Evolutionary conservation across 768 basidiomycete genomes (phyloP).

Genomic region (Mycena floridula): DNA sequence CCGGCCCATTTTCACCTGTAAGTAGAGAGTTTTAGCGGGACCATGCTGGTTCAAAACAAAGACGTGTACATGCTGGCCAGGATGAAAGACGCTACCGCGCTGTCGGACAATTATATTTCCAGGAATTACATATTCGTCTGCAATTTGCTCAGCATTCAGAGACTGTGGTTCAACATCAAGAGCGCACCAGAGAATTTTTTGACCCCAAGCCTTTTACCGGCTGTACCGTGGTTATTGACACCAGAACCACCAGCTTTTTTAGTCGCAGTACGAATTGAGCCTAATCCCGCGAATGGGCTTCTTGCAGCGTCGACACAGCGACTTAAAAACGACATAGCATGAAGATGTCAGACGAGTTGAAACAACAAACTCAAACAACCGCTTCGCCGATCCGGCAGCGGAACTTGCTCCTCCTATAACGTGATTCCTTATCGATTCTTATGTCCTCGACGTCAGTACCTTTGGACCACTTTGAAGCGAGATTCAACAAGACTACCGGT

Average conservation of each 20-base stretch:
- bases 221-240: conserved; percentile 87
- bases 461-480: conserved; percentile 38
- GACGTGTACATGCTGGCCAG: conserved; percentile 80
- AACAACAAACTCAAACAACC: too few relatives aligned
- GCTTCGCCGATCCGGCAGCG: too few relatives aligned
- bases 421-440: too few relatives aligned
- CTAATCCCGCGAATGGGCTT: conserved; percentile 34
- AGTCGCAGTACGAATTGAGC: conserved; percentile 86
- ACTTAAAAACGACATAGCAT: not conserved
- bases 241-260: conserved; percentile 95
- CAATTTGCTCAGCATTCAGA: too few relatives aligned
- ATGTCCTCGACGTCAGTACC: too few relatives aligned
- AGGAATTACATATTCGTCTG: conserved; percentile 88
- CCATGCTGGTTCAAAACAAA: too few relatives aligned
- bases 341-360: too few relatives aligned
- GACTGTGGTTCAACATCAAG: conserved; percentile 9
- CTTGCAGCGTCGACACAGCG: not conserved
- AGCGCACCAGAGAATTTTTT: conserved; percentile 88
- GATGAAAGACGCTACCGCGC: conserved; percentile 87
- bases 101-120: conserved; percentile 97
- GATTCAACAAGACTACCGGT: conserved; percentile 51
- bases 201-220: conserved; percentile 88
- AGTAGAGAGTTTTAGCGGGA: conserved; percentile 2
- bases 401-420: too few relatives aligned
- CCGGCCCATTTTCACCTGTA: conserved; percentile 81